These are phyloP conservation scores for Xylaria polymorpha DNA, from an alignment of 2,329 filamentous ascomycete genomes.

Conservation along the genomic window DNA sequence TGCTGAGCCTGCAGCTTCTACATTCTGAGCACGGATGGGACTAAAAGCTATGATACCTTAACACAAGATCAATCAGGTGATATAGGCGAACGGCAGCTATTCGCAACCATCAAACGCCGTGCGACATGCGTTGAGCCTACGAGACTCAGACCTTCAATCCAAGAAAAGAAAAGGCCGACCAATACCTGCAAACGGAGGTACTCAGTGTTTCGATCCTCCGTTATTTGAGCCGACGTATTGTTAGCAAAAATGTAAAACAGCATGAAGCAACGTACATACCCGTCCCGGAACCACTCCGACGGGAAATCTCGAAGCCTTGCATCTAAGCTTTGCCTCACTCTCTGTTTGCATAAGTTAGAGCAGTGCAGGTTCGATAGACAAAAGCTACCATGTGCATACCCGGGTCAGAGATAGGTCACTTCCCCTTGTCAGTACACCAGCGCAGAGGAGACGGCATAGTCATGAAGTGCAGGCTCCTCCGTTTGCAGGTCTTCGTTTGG, in stretches of 20 bases:
- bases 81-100: not conserved
- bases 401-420: not conserved
- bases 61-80: not conserved
- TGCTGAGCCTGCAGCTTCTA: no score
- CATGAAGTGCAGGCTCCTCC: not conserved
- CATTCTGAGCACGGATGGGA: not conserved
- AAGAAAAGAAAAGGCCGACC: not conserved
- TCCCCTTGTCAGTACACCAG: not conserved
- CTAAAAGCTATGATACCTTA: not conserved
- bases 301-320: not conserved
- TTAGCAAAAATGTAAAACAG: not conserved
- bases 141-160: no score
- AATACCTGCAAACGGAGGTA: not conserved
- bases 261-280: not conserved
- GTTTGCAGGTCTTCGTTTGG: not conserved
- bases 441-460: not conserved
- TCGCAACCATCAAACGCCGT: not conserved
- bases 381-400: not conserved
- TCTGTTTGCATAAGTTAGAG: not conserved
- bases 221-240: not conserved
- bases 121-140: not conserved
- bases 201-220: not conserved
- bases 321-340: not conserved
- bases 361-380: no score
- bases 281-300: slow-evolving; percentile 3